phyloP scores from a whole-genome alignment of 2,329 filamentous ascomycete species.

The Talaromyces sp. region DNA sequence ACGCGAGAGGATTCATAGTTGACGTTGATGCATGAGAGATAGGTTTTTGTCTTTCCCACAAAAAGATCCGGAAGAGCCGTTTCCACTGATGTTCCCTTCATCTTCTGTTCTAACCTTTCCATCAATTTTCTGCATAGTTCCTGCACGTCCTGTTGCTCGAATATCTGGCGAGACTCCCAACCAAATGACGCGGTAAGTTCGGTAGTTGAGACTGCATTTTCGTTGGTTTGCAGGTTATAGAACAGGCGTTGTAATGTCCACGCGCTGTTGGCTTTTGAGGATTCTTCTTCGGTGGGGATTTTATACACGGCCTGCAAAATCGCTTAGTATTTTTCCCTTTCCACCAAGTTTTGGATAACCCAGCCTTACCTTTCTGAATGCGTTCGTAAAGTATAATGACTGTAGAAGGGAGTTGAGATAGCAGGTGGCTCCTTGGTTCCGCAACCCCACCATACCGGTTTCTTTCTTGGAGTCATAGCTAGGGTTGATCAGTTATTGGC shows the following conservation, averaged over 20 bases:
- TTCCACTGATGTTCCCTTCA: conserved; percentile 93
- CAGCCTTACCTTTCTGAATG: conserved; percentile 74
- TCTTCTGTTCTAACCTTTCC: conserved; percentile 93
- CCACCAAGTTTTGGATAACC: background rate
- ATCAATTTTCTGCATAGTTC: conserved; percentile 94
- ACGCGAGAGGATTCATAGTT: conserved; percentile 92
- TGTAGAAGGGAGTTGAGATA: conserved; percentile 82
- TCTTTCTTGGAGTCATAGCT: conserved; percentile 98
- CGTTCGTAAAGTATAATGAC: conserved; percentile 81
- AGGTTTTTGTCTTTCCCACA: conserved; percentile 96
- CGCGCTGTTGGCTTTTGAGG: conserved; percentile 77
- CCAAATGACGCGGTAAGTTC: conserved; percentile 96
- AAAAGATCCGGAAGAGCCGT: conserved; percentile 87
- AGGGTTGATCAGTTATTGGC: background rate
- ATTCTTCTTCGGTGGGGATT: conserved; percentile 85
- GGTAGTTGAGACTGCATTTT: conserved; percentile 76
- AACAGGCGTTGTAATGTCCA: conserved; percentile 92
- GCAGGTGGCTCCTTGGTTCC: conserved; percentile 92
- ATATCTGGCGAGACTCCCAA: conserved; percentile 96
- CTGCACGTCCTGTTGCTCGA: conserved; percentile 98
- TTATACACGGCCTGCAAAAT: conserved; percentile 76
- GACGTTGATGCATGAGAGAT: conserved; percentile 97
- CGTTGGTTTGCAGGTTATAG: conserved; percentile 86
- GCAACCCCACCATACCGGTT: conserved; percentile 92
- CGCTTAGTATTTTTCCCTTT: background rate